Base-by-base conservation (phyloP, 2,329 filamentous ascomycete genomes). In the Sphaerostilbella broomeana region DNA sequence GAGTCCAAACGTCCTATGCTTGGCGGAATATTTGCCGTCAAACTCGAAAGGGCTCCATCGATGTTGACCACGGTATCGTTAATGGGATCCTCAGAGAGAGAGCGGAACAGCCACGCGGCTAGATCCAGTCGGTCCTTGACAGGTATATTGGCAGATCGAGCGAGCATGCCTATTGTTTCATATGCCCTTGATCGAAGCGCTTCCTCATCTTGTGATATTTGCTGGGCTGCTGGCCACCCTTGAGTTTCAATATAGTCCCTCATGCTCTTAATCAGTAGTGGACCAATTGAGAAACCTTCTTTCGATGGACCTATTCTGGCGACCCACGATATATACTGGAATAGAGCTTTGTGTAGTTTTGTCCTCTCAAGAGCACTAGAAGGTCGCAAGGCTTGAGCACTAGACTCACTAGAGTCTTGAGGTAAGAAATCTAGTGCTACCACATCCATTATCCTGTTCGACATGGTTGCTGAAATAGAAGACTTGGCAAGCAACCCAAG, bases 321-420 rank as follows among this genome's bases (percentile, higher is more conserved):
- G 9, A 92, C 79, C 77, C 89, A 97, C 36, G 86, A 85, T 40
- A 94, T 77, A 51, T 90, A 94, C 26, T 82, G 77, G 52, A 97
- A 92, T 4, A 95, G 72, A 1, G 89, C 86, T 31, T 79, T 81
- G 48, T 88, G 78, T 8, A 95, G 73, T 57, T 92, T 94, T 2
- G 78, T 75, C 2, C 79, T 79, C 60, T 95, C 88, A 6, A 90
- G 69, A 0, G 81, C 79, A 21, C 72, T 74, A 8, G 70, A 68
- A 2, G 49, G 62, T 41, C 40, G 57, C 25, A 60, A 47, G 39
- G 43, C 59, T 17, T 44, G 20, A 11, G 35, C 37, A 0, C 47
- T 30, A 4, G 26, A 3, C 9, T 40, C 45, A 2, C 45, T 39
- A 3, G 40, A 27, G 2, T 48, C 30, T 10, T 42, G 25, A 1